Percentiles rank a stretch among this genome's conserved stretches.
Evolutionary conservation across 1,284 basidiomycete genomes (phyloP).

Genomic region (Austroboletus niveus): DNA sequence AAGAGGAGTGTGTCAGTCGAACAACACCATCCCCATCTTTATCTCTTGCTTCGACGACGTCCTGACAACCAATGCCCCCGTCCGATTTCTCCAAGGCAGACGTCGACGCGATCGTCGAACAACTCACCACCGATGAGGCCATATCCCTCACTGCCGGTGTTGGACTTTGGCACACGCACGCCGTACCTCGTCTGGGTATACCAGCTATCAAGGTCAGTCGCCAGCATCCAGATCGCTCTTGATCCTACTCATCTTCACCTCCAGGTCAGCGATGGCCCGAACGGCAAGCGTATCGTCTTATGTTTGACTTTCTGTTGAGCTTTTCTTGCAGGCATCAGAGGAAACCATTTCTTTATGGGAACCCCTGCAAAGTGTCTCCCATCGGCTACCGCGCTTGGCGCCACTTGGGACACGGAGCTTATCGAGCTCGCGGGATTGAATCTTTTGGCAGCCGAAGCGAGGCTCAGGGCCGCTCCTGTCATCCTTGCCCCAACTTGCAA

Average conservation of each 20-base stretch:
- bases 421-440: constrained; percentile 60
- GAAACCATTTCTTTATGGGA: constrained; percentile 63
- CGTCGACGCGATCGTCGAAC: constrained; percentile 58
- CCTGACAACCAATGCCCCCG: constrained; percentile 47
- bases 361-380: constrained; percentile 63
- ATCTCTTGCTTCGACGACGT: constrained; percentile 6
- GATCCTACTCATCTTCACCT: no score
- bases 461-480: constrained; percentile 64
- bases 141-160: constrained; percentile 69
- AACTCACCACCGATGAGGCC: constrained; percentile 68
- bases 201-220: constrained; percentile 69
- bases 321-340: constrained; percentile 39
- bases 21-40: not conserved
- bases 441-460: constrained; percentile 71
- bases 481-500: constrained; percentile 79
- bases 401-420: constrained; percentile 71
- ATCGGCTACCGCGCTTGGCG: constrained; percentile 68
- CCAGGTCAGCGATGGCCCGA: constrained; percentile 74
- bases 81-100: constrained; percentile 67
- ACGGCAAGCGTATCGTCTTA: constrained; percentile 40
- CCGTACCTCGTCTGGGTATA: constrained; percentile 60
- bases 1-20: no score
- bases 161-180: constrained; percentile 75
- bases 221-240: no score
- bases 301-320: not conserved